Evolutionary conservation across 164 flowering plant species (phyloP).

Genomic region (Dillenia suffruticosa): DNA sequence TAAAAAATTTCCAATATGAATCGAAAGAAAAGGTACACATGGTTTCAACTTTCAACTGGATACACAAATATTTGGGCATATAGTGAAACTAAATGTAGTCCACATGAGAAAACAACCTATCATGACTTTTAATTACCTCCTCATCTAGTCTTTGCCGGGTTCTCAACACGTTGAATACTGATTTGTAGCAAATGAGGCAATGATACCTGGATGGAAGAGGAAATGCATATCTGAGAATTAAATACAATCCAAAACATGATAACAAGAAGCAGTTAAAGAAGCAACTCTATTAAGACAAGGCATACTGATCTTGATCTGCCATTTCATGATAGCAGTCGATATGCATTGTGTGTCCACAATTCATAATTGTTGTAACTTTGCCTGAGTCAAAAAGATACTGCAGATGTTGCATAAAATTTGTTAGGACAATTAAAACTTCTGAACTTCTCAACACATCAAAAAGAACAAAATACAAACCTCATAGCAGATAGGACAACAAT

Average conservation of each 20-base stretch:
- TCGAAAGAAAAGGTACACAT: too few species aligned
- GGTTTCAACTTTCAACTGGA: too few species aligned
- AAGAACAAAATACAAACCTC: constrained; percentile 47
- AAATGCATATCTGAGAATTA: background rate
- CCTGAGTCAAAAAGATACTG: constrained; percentile 94
- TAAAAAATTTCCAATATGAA: background rate
- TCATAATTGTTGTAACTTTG: constrained; percentile 72
- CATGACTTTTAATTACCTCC: constrained; percentile 43
- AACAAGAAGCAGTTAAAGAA: background rate
- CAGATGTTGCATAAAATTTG: constrained; percentile 2
- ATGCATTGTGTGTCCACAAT: constrained; percentile 98
- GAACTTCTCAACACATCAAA: constrained; percentile 1
- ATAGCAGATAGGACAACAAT: constrained; percentile 87
- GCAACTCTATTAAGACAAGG: background rate
- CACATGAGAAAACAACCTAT: too few species aligned
- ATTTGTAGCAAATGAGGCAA: constrained; percentile 90
- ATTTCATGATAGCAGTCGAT: constrained; percentile 72
- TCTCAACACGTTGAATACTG: constrained; percentile 79
- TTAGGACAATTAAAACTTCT: background rate
- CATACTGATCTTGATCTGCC: constrained; percentile 75
- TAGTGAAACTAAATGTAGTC: too few species aligned
- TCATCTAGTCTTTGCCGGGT: constrained; percentile 78
- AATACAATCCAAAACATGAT: background rate
- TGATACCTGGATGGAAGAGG: constrained; percentile 43
- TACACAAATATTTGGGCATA: too few species aligned